A percentile compares a stretch with the other conserved stretches of the same genome.
Conservation (phyloP, 805 yeast species). For the Saccharomycopsis lassenensis region DNA sequence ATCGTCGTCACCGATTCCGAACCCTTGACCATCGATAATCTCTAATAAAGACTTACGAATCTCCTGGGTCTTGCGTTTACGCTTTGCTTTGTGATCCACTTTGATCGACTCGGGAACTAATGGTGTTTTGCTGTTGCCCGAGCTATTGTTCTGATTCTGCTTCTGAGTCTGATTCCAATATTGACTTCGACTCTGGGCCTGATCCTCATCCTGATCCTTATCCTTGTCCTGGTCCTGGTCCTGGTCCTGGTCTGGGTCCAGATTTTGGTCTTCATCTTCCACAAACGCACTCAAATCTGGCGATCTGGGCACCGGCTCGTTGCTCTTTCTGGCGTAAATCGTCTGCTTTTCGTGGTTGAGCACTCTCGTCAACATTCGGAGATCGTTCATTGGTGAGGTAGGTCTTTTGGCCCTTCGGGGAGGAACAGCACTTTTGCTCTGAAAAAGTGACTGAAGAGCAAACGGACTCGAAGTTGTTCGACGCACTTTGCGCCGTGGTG, state of each 20-base stretch:
- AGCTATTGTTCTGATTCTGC: background rate
- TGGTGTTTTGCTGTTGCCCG: background rate
- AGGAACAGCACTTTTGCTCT: background rate
- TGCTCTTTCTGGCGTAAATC: background rate
- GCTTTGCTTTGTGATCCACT: too few relatives aligned
- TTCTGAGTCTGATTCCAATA: too few relatives aligned
- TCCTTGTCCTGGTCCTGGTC: conserved; percentile 1
- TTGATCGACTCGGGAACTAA: background rate
- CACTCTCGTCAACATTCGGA: conserved; percentile 10
- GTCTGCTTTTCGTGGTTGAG: conserved; percentile 11
- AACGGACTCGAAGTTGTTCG: conserved; percentile 8
- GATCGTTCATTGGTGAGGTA: conserved; percentile 9
- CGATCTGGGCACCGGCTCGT: background rate
- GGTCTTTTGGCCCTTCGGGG: background rate
- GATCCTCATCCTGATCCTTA: background rate
- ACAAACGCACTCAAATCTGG: background rate
- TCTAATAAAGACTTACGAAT: background rate
- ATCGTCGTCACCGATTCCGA: background rate
- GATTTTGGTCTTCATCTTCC: background rate
- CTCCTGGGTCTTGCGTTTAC: background rate
- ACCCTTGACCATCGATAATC: background rate
- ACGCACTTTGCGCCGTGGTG: conserved; percentile 3
- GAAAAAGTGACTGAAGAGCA: conserved; percentile 7
- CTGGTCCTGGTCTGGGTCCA: background rate
- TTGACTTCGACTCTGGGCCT: background rate